These are phyloP conservation scores for Backusella tarrabulga DNA, from an alignment of 192 early-diverging fungal genomes.

Conservation along the genomic window DNA sequence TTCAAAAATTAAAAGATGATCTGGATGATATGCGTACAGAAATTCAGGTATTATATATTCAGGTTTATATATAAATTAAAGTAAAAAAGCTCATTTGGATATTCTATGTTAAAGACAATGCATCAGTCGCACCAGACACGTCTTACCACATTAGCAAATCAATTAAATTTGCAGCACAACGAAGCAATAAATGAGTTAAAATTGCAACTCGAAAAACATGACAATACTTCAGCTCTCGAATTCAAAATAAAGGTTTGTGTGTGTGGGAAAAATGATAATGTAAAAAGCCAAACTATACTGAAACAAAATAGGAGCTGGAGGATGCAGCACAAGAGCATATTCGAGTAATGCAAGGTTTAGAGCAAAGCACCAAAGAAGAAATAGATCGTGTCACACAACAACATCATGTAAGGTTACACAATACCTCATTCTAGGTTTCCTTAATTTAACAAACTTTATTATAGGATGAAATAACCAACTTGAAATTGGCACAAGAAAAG, in stretches of 20 bases:
- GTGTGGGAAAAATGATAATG: not conserved
- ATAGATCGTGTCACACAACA: not conserved
- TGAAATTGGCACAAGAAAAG: not conserved
- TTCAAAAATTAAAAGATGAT: slow-evolving; percentile 11
- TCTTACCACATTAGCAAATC: slow-evolving; percentile 20
- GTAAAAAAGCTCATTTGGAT: not conserved
- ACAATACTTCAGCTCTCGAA: not conserved
- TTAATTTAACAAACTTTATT: not conserved
- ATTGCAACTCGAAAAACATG: not conserved
- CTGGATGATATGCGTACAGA: slow-evolving; percentile 14
- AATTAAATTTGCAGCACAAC: slow-evolving; percentile 12
- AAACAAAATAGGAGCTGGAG: slow-evolving; percentile 4
- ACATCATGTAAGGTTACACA: slow-evolving; percentile 1
- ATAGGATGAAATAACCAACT: not conserved
- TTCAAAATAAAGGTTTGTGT: not conserved
- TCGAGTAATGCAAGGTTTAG: slow-evolving; percentile 6
- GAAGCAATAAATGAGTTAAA: slow-evolving; percentile 9
- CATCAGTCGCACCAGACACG: slow-evolving; percentile 28
- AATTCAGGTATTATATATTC: slow-evolving; percentile 6
- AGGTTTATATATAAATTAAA: not conserved
- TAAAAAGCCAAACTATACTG: not conserved
- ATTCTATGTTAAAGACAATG: slow-evolving; percentile 10
- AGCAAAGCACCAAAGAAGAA: not conserved
- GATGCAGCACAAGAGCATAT: slow-evolving; percentile 2
- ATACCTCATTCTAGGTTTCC: not conserved